Evolutionary conservation across 306 rosid genomes (phyloP).

Genomic region (Chamaecrista fasciculata): DNA sequence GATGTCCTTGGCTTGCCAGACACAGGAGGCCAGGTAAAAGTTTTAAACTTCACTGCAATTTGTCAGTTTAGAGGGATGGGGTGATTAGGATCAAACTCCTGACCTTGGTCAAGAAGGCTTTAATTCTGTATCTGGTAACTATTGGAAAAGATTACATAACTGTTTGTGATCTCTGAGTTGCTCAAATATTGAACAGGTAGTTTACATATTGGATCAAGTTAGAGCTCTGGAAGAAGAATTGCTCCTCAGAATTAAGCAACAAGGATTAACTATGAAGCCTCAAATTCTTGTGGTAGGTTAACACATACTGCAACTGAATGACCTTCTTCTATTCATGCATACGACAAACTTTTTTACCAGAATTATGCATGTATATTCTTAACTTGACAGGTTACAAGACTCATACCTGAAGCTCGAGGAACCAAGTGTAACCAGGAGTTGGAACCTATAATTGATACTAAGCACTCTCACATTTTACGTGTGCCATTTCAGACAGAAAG

Average conservation of each 20-base stretch:
- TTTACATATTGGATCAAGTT: slow-evolving; percentile 93
- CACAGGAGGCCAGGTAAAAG: slow-evolving; percentile 82
- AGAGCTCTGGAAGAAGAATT: slow-evolving; percentile 82
- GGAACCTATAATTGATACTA: slow-evolving; percentile 70
- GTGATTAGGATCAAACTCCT: not conserved
- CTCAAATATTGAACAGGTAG: slow-evolving; percentile 50
- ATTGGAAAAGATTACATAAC: not conserved
- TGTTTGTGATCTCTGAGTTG: not conserved
- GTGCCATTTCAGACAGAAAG: slow-evolving; percentile 73
- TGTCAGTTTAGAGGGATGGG: not conserved
- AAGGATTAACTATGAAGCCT: slow-evolving; percentile 75
- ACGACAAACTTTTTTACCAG: not conserved
- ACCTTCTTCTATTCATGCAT: not conserved
- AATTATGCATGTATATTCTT: slow-evolving; percentile 15
- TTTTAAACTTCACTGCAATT: not conserved
- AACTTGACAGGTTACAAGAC: slow-evolving; percentile 64
- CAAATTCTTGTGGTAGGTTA: slow-evolving; percentile 77
- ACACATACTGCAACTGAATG: not conserved
- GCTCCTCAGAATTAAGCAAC: slow-evolving; percentile 62
- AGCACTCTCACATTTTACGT: slow-evolving; percentile 63
- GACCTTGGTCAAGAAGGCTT: not conserved
- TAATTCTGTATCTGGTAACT: not conserved
- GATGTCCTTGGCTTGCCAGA: slow-evolving; percentile 95
- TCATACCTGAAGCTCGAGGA: slow-evolving; percentile 85
- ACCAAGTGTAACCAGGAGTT: slow-evolving; percentile 74